Percentiles rank a stretch among this genome's conserved stretches.
These are phyloP conservation scores for Elaphomyces granulatus DNA, from an alignment of 495 filamentous ascomycete genomes.

Conservation along the genomic window DNA sequence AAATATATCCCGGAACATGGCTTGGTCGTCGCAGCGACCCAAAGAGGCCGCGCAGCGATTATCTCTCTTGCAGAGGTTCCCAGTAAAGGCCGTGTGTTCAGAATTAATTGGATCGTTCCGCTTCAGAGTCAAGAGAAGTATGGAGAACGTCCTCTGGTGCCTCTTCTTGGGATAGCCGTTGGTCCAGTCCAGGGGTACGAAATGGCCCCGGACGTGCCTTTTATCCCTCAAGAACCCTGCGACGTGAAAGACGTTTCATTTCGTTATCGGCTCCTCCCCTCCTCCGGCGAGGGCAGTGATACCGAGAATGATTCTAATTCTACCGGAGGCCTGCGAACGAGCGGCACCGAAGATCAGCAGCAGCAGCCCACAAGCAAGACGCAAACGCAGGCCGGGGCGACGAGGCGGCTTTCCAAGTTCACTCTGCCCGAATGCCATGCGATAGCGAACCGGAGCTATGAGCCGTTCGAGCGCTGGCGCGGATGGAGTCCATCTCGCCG, in stretches of 20 bases:
- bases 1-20: constrained; percentile 64
- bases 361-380: background rate
- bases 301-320: constrained; percentile 4
- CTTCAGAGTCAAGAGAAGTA: constrained; percentile 31
- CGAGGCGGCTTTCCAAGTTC: background rate
- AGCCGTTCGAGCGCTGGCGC: constrained; percentile 28
- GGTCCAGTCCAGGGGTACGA: constrained; percentile 49
- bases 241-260: constrained; percentile 20
- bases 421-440: constrained; percentile 30
- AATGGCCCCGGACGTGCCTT: constrained; percentile 23
- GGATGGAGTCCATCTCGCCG: constrained; percentile 27
- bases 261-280: constrained; percentile 15
- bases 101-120: constrained; percentile 44
- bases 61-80: constrained; percentile 48
- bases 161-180: constrained; percentile 41
- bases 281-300: background rate
- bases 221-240: constrained; percentile 17
- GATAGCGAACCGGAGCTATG: constrained; percentile 21
- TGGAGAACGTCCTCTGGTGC: constrained; percentile 26
- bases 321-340: background rate
- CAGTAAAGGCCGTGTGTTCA: constrained; percentile 27
- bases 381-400: background rate
- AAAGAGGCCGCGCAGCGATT: constrained; percentile 60
- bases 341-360: background rate
- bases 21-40: constrained; percentile 57